Base-by-base conservation (phyloP, 2,329 filamentous ascomycete genomes). In the Mycogone perniciosa region DNA sequence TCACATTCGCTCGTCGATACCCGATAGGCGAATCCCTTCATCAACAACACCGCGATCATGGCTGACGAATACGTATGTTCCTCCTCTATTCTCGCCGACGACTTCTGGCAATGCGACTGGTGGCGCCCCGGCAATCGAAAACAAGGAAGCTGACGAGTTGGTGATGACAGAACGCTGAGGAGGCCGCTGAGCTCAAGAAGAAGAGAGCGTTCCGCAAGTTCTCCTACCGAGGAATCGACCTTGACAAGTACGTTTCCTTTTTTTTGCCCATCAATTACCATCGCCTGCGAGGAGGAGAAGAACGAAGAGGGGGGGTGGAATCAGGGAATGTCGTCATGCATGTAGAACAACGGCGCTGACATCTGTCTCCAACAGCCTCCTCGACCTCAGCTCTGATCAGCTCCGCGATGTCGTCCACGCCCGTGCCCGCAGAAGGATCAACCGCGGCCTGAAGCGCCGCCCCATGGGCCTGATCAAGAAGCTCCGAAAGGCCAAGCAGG, bases 401-500 rank as follows among this genome's bases (percentile, higher is more conserved):
- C 90, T 99, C 76, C 91, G 93, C 71, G 91, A 96, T 87, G 89
- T 99, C 75, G 91, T 99, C 71, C 93, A 99, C 82, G 93, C 93
- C 71, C 93, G 93, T 75, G 93, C 93, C 73, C 92, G 93, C 74
- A 86, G 93, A 76, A 85, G 95, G 75, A 97, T 99, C 88, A 97
- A 97, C 88, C 92, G 93, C 66, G 93, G 93, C 70, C 87, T 99
- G 70, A 99, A 97, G 88, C 91, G 93, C 82, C 95, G 95, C 84
- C 93, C 93, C 69, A 97, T 99, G 93, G 93, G 93, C 68, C 82
- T 99, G 71, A 97, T 99, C 86, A 97, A 97, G 89, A 99, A 99
- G 86, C 89, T 99, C 70, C 92, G 93, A 76, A 97, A 96, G 84
- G 87, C 93, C 66, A 96, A 96, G 87, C 89, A 95, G 79, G 90